Conservation (phyloP, 78 protist species). For the Creolimax fragrantissima region DNA sequence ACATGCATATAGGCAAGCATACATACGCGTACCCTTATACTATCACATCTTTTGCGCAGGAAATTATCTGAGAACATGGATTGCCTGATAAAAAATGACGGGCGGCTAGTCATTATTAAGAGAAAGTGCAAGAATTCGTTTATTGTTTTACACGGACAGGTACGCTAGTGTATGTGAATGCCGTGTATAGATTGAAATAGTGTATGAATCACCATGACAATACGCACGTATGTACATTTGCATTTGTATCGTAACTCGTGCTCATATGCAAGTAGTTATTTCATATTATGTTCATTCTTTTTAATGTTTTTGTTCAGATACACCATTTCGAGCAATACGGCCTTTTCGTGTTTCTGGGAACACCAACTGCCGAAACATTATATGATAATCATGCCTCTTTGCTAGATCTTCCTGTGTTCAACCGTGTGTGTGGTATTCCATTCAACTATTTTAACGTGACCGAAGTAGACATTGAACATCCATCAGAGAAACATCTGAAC, state of each 20-base stretch:
- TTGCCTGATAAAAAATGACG: too few species aligned
- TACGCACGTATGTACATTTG: not conserved
- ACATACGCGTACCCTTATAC: too few species aligned
- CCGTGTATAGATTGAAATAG: too few species aligned
- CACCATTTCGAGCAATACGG: not conserved
- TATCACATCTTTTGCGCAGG: too few species aligned
- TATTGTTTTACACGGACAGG: too few species aligned
- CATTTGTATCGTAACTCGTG: not conserved
- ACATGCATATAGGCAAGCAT: not conserved
- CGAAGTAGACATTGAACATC: not conserved
- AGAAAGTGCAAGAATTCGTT: too few species aligned
- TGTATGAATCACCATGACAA: too few species aligned
- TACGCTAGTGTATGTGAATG: too few species aligned
- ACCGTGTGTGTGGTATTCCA: not conserved
- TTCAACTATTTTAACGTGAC: not conserved
- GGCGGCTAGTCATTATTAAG: too few species aligned
- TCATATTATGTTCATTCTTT: not conserved
- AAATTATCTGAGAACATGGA: too few species aligned
- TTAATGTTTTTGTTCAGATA: not conserved
- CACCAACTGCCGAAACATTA: not conserved
- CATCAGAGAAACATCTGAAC: not conserved
- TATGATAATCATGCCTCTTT: not conserved
- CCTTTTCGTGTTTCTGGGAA: not conserved
- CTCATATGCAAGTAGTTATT: not conserved
- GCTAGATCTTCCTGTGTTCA: conserved; percentile 1